phyloP scores from a whole-genome alignment of 1,284 basidiomycete genomes.

The Takashimella tepidaria region DNA sequence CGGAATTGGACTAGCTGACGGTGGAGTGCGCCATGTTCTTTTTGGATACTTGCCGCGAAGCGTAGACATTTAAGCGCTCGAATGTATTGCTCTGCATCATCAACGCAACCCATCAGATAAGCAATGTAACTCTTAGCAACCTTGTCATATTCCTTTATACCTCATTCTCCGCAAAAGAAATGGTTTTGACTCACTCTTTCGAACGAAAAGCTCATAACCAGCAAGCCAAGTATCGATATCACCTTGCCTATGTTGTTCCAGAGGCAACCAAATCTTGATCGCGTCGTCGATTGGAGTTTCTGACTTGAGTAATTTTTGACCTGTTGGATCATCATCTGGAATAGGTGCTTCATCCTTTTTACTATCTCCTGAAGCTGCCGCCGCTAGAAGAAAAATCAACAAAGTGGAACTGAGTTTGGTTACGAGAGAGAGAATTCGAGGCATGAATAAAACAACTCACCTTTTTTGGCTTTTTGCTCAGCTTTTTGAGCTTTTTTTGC shows the following conservation, averaged over 20 bases:
- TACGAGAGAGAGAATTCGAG: too few relatives aligned
- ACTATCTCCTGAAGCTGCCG: slow-evolving; percentile 57
- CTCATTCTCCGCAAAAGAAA: not conserved
- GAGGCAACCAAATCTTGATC: slow-evolving; percentile 63
- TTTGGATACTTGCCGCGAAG: slow-evolving; percentile 57
- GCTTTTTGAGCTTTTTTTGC: slow-evolving; percentile 87
- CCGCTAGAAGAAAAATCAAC: slow-evolving; percentile 15
- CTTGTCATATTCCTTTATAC: too few relatives aligned
- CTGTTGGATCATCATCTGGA: slow-evolving; percentile 76
- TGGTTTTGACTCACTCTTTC: slow-evolving; percentile 62
- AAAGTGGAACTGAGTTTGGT: too few relatives aligned
- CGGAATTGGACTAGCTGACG: slow-evolving; percentile 64
- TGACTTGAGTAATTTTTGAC: slow-evolving; percentile 61
- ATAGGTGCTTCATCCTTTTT: slow-evolving; percentile 61
- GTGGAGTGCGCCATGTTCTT: slow-evolving; percentile 64
- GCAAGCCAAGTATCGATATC: slow-evolving; percentile 68
- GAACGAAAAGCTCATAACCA: slow-evolving; percentile 73
- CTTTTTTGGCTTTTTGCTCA: slow-evolving; percentile 75
- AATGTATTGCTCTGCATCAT: slow-evolving; percentile 79
- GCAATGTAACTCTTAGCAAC: too few relatives aligned
- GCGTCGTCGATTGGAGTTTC: slow-evolving; percentile 72
- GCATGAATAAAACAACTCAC: slow-evolving; percentile 41
- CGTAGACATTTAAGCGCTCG: slow-evolving; percentile 70
- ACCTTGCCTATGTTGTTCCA: slow-evolving; percentile 55
- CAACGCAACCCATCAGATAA: too few relatives aligned